A percentile compares a stretch with the other conserved stretches of the same genome.
Conservation (phyloP, 2,329 filamentous ascomycete species). For the Coniella vitis region DNA sequence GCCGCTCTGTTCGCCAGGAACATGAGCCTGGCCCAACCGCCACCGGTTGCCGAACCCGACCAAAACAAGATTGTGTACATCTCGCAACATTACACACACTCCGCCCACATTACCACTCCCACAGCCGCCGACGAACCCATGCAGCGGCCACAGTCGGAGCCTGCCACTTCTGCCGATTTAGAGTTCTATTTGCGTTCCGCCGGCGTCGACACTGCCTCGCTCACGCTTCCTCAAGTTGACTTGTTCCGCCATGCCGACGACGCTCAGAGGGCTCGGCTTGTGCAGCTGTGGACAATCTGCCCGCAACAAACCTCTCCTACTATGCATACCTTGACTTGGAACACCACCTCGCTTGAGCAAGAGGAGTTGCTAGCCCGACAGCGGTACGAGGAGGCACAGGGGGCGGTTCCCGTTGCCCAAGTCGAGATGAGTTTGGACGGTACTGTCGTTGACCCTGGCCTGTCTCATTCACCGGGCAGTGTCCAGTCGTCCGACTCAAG, state of each 20-base stretch:
- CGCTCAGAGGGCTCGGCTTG: slow-evolving; percentile 64
- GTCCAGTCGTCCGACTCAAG: slow-evolving; percentile 46
- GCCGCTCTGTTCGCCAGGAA: slow-evolving; percentile 72
- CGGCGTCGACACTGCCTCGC: slow-evolving; percentile 60
- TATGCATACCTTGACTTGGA: slow-evolving; percentile 47
- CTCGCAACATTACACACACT: slow-evolving; percentile 80
- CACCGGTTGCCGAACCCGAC: slow-evolving; percentile 21
- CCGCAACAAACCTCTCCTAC: slow-evolving; percentile 48
- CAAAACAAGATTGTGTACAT: slow-evolving; percentile 56
- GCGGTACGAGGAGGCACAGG: slow-evolving; percentile 45
- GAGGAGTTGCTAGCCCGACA: slow-evolving; percentile 53
- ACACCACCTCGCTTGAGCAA: slow-evolving; percentile 46
- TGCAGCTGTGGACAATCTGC: slow-evolving; percentile 81
- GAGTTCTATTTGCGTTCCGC: slow-evolving; percentile 56
- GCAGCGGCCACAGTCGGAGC: slow-evolving; percentile 24
- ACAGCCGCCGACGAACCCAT: slow-evolving; percentile 23
- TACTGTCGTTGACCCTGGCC: slow-evolving; percentile 23
- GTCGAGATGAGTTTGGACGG: slow-evolving; percentile 47
- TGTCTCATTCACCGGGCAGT: slow-evolving; percentile 17
- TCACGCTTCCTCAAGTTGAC: slow-evolving; percentile 69
- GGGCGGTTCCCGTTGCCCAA: slow-evolving; percentile 19
- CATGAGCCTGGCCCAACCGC: slow-evolving; percentile 51
- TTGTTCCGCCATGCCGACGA: slow-evolving; percentile 71
- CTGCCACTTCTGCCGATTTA: slow-evolving; percentile 39
- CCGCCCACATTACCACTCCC: slow-evolving; percentile 51